These are phyloP conservation scores for Anethum foeniculum DNA, from an alignment of 140 eudicot genomes.

Conservation along the genomic window DNA sequence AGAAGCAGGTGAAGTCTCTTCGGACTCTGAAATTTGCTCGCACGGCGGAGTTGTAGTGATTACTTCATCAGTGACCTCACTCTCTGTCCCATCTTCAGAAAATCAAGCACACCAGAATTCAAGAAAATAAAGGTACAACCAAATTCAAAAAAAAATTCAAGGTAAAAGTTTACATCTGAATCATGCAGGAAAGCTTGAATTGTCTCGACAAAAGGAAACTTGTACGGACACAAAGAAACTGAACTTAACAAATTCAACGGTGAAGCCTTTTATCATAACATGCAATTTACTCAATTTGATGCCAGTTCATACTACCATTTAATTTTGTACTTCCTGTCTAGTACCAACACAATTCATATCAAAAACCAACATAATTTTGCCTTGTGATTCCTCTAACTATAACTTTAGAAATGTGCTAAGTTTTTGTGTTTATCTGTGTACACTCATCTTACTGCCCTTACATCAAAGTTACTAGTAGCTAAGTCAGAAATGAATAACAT, in stretches of 20 bases:
- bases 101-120: background rate
- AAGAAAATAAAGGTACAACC: background rate
- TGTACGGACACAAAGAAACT: background rate
- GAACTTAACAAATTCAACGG: background rate
- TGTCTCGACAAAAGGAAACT: background rate
- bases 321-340: background rate
- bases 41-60: slow-evolving; percentile 6
- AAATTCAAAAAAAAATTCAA: background rate
- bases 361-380: background rate
- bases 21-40: slow-evolving; percentile 18
- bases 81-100: slow-evolving; percentile 30
- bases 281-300: background rate
- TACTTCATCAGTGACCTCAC: slow-evolving; percentile 51
- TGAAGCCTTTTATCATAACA: background rate
- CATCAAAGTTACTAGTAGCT: background rate
- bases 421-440: background rate
- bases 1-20: slow-evolving; percentile 36
- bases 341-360: background rate
- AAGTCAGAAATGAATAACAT: background rate
- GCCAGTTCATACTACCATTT: background rate
- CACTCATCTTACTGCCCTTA: background rate
- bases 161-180: background rate
- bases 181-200: background rate
- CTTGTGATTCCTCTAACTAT: background rate
- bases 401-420: background rate